Evolutionary conservation across 371 early-diverging fungal genomes (phyloP).

Genomic region (Apophysomyces variabilis): DNA sequence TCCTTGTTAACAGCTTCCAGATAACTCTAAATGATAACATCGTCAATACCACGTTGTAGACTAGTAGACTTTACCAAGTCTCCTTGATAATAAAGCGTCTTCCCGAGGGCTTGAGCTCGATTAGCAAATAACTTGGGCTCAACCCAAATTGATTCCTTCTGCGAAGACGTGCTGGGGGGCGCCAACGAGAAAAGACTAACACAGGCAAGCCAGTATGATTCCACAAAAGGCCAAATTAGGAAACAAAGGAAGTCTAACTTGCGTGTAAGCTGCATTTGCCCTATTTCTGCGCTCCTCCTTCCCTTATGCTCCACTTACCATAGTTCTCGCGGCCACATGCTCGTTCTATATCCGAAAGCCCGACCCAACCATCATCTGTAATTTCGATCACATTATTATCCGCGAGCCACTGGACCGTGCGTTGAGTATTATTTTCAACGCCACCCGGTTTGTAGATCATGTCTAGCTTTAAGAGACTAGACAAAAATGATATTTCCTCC

Average conservation of each 20-base stretch:
- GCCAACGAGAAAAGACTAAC: slow-evolving; percentile 66
- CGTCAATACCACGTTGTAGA: neutral
- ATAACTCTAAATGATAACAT: slow-evolving; percentile 46
- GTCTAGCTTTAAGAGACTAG: slow-evolving; percentile 80
- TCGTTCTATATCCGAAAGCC: slow-evolving; percentile 68
- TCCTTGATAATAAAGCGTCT: slow-evolving; percentile 53
- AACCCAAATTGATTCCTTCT: slow-evolving; percentile 58
- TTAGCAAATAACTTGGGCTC: slow-evolving; percentile 73
- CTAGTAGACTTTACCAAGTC: slow-evolving; percentile 16
- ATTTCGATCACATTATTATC: slow-evolving; percentile 64
- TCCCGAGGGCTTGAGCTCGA: slow-evolving; percentile 78
- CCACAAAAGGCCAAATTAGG: slow-evolving; percentile 88
- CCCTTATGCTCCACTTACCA: slow-evolving; percentile 41
- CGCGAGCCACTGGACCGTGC: slow-evolving; percentile 67
- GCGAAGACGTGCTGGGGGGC: slow-evolving; percentile 32
- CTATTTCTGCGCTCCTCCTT: neutral
- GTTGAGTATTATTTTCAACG: slow-evolving; percentile 70
- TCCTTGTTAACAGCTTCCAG: slow-evolving; percentile 89
- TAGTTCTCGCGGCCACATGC: slow-evolving; percentile 83
- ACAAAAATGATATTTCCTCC: slow-evolving; percentile 77
- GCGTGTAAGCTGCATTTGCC: neutral
- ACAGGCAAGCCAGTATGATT: slow-evolving; percentile 86
- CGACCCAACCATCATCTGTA: slow-evolving; percentile 60
- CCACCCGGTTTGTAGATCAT: slow-evolving; percentile 87
- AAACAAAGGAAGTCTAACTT: slow-evolving; percentile 83